Evolutionary conservation across 2,329 filamentous ascomycete genomes (phyloP), one percentile per base, ranked within the genome.

Genomic region (Fusarium guadeloupense): DNA sequence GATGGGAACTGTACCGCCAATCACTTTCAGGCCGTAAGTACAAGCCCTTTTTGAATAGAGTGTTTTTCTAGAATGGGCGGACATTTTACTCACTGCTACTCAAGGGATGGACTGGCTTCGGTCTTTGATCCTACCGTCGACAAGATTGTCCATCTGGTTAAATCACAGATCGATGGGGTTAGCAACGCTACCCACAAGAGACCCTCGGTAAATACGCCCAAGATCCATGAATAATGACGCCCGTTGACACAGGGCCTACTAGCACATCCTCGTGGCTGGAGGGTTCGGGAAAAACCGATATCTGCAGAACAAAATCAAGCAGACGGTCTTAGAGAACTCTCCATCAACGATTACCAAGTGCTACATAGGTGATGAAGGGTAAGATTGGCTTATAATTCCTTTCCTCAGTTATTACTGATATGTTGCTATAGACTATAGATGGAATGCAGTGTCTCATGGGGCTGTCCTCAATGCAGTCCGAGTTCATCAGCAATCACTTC

Each of bases 81-180:
- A 6, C 9, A 3, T 33, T 3, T 3, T 41, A 10, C 21, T 58
- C 12, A 58, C 13, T 3, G 0, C 9, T 33, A 12, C 13, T 16
- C 10, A 51, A 54, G 3, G 5, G n/a, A 3, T 10, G 53, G 53
- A 1, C 5, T 59, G 8, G 28, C 14, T 12, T 23, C 25, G 2
- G 10, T 47, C 17, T 59, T 59, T 2, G 6, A 52, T 14, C 39
- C 40, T 1, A n/a, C 46, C 6, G 19, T 58, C 5, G 12, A 6
- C 8, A 42, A 35, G 35, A 46, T 58, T 3, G 14, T 38, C 2
- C 1, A 6, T 4, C 4, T 34, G 6, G 9, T 51, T 2, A 6
- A 30, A 26, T 5, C 5, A 2, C 53, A 58, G 10, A 26, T 58
- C 3, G 3, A 30, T 5, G 16, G 28, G 12, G 30, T 37, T 12